phyloP scores from a whole-genome alignment of 768 basidiomycete species.

The Suillus subaureus region DNA sequence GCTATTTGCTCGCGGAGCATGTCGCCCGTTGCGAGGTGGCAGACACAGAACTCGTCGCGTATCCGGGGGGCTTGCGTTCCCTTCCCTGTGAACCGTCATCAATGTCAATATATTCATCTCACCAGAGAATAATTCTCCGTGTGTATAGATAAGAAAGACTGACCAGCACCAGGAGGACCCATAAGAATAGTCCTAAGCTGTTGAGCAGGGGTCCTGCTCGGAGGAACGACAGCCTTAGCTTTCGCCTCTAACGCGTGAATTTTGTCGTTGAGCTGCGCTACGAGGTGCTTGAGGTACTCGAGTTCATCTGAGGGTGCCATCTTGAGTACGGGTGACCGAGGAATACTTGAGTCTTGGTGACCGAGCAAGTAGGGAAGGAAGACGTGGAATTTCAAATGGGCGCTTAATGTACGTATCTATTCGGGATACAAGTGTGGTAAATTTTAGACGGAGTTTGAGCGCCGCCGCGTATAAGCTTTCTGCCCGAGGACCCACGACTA shows the following conservation, averaged over 20 bases:
- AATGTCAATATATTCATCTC: not conserved
- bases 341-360: not conserved
- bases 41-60: conserved; percentile 90
- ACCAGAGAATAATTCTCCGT: not conserved
- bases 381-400: conserved; percentile 2
- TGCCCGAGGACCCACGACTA: no score
- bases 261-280: conserved; percentile 88
- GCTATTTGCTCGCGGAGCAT: conserved; percentile 96
- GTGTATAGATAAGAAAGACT: conserved; percentile 23
- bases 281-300: conserved; percentile 93
- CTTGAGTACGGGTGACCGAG: not conserved
- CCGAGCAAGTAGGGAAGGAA: not conserved
- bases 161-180: conserved; percentile 97
- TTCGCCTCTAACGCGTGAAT: conserved; percentile 77
- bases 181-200: conserved; percentile 91
- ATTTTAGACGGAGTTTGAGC: conserved; percentile 5
- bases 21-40: conserved; percentile 98
- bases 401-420: conserved; percentile 1
- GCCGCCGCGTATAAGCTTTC: not conserved
- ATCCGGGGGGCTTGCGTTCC: conserved; percentile 97
- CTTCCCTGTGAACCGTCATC: conserved; percentile 64
- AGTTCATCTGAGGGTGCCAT: conserved; percentile 81
- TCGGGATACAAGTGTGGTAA: not conserved
- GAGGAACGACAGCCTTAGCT: conserved; percentile 48
- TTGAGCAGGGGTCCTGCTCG: conserved; percentile 63